phyloP scores from a whole-genome alignment of 805 yeast genomes.

The Wickerhamiella alocasiicola region DNA sequence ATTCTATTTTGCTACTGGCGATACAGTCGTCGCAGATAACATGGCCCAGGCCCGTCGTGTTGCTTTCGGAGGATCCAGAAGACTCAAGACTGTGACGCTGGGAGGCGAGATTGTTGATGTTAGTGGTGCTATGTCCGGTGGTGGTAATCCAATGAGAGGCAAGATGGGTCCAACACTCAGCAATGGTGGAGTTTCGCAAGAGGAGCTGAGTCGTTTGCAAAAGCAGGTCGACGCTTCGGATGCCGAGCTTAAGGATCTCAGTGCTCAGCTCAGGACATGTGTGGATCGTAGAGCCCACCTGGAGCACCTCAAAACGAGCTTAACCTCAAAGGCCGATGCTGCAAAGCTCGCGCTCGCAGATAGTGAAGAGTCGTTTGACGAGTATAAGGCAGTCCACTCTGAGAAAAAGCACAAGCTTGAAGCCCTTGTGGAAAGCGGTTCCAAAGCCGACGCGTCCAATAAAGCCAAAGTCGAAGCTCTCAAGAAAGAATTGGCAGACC shows the following conservation, averaged over 20 bases:
- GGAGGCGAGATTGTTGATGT: conserved; percentile 87
- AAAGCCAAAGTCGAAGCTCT: conserved; percentile 16
- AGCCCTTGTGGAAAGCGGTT: neutral
- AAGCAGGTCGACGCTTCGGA: neutral
- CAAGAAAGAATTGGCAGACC: conserved; percentile 41
- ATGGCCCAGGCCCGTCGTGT: conserved; percentile 71
- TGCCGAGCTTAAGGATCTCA: neutral
- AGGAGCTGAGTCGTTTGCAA: conserved; percentile 6
- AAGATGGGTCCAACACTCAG: conserved; percentile 38
- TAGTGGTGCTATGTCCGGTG: conserved; percentile 95
- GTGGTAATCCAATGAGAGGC: conserved; percentile 67
- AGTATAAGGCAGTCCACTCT: neutral
- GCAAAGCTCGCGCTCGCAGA: neutral
- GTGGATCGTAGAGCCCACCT: neutral
- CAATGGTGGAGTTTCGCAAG: conserved; percentile 11
- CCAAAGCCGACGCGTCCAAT: neutral
- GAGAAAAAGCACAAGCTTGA: neutral
- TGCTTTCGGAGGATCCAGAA: conserved; percentile 59
- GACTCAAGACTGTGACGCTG: conserved; percentile 83
- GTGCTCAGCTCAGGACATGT: neutral
- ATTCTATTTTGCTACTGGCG: conserved; percentile 72
- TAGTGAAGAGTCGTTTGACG: neutral
- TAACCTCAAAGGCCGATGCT: neutral
- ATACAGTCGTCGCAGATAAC: conserved; percentile 76
- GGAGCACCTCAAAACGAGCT: neutral